Evolutionary conservation across 306 rosid species (phyloP), one percentile per base, ranked within the genome.

Genomic region (Glycine soja): DNA sequence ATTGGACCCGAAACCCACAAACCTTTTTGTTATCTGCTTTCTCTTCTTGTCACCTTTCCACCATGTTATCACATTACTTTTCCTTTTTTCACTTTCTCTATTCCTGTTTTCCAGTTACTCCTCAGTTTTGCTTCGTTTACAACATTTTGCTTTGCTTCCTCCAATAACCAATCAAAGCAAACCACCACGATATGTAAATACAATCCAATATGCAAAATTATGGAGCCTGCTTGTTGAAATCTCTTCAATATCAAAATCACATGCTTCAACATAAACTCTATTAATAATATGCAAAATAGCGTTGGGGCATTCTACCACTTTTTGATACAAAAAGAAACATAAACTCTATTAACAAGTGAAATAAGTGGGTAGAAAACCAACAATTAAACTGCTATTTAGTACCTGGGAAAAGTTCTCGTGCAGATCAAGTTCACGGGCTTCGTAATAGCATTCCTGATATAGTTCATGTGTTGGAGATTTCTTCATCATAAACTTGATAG

Each of bases 71-170:
- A 91, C 68, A 24, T 24, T 24, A 0, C 30, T 24, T 24, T 24
- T 24, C 30, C 94, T 94, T 87, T 87, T 89, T 86, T 88, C 87
- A 24, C 30, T 24, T 24, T 24, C 30, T 24, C 30, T 24, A 24
- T 24, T 24, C 30, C 30, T 24, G 30, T 24, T 24, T 24, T 24
- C 30, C 30, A 24, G 30, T 47, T 80, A 68, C 38, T 40, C 77
- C 77, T 78, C 51, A 47, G 57, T 12, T 81, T 82, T 24, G 30
- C 30, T 24, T 24, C 30, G 2, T 24, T 24, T 75, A 81, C 72
- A 34, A 57, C 87, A 61, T 83, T 75, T 32, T 40, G 78, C 64
- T 80, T 91, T 72, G 94, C 91, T 83, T 91, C 91, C 84, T 86
- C 87, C 85, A 93, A 66, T 77, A 88, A 88, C 97, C 90, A 24